Percentiles rank a stretch among this genome's conserved stretches.
phyloP scores from a whole-genome alignment of 352 stramenopile species.

The Blastocystis sp. region DNA sequence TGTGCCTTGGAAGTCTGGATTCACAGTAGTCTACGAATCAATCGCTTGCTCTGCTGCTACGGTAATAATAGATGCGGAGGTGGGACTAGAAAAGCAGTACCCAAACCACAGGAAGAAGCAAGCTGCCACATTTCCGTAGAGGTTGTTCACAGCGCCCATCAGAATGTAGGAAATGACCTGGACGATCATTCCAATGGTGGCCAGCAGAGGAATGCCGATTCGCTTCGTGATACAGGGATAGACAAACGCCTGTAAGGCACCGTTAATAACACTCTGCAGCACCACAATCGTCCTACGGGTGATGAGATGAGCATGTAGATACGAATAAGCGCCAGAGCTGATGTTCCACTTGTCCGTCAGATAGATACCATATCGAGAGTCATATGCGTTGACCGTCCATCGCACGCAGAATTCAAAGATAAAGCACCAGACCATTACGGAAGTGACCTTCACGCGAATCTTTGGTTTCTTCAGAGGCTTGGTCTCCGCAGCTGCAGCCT shows the following conservation, averaged over 20 bases:
- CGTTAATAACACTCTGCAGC: neutral
- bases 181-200: neutral
- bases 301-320: neutral
- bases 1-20: neutral
- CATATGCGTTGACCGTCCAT: slow-evolving; percentile 7
- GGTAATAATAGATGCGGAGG: neutral
- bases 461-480: neutral
- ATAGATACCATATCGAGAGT: slow-evolving; percentile 47
- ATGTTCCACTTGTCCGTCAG: neutral
- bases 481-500: neutral
- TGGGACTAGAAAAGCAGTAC: neutral
- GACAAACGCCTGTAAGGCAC: neutral
- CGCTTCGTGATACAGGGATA: neutral
- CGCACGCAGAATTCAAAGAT: neutral
- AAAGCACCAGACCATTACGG: neutral
- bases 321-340: neutral
- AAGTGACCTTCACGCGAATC: neutral
- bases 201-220: neutral
- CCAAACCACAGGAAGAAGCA: neutral
- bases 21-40: neutral
- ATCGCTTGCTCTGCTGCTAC: neutral
- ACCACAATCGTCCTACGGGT: neutral
- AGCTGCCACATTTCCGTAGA: neutral
- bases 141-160: neutral
- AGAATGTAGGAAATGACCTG: neutral